These are phyloP conservation scores for Nannochloropsis granulata DNA, from an alignment of 108 stramenopile species.

Conservation along the genomic window DNA sequence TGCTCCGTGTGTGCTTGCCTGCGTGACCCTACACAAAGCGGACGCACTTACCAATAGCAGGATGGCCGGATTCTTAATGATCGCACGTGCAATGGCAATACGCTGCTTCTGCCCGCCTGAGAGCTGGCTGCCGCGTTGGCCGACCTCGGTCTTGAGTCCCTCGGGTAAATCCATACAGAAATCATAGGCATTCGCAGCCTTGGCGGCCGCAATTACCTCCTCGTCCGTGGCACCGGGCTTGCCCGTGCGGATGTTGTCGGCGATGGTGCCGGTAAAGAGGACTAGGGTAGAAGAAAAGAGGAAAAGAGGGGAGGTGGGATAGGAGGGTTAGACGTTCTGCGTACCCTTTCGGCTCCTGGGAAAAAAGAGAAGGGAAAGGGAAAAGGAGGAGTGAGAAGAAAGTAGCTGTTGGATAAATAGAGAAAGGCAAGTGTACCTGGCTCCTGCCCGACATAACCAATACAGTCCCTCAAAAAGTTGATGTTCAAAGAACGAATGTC, in stretches of 20 bases:
- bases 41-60: slow-evolving; percentile 33
- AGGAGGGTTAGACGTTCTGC: not conserved
- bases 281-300: not conserved
- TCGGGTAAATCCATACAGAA: slow-evolving; percentile 33
- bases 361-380: not conserved
- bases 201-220: slow-evolving; percentile 11
- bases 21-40: not conserved
- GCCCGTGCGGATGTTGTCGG: slow-evolving; percentile 75
- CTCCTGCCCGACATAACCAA: slow-evolving; percentile 77
- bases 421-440: slow-evolving; percentile 55
- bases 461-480: slow-evolving; percentile 41
- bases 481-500: slow-evolving; percentile 63
- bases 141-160: slow-evolving; percentile 27
- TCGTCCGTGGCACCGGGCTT: slow-evolving; percentile 23
- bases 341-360: not conserved
- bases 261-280: slow-evolving; percentile 71
- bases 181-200: slow-evolving; percentile 20
- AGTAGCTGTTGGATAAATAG: not conserved
- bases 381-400: not conserved
- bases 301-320: not conserved
- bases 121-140: slow-evolving; percentile 24
- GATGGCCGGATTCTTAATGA: slow-evolving; percentile 34
- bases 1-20: too few relatives aligned
- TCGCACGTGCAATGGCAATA: slow-evolving; percentile 21
- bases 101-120: slow-evolving; percentile 44